Evolutionary conservation across 306 rosid species (phyloP), one percentile per base, ranked within the genome.

Genomic region (Trichosanthes cucumerina): DNA sequence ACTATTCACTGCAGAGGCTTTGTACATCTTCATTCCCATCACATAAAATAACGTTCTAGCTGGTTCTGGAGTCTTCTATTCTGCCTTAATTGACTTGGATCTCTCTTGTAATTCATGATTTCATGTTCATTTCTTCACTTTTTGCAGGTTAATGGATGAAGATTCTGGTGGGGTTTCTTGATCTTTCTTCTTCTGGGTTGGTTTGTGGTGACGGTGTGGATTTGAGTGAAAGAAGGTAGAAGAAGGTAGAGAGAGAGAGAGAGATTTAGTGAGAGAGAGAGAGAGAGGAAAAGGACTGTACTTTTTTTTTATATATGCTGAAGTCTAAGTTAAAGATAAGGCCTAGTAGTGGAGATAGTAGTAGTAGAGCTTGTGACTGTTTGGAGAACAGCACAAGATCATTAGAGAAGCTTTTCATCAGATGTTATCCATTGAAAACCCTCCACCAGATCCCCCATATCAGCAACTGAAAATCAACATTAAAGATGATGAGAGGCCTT

Each of bases 351-450:
- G 74, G 85, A 80, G 81, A 39, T 76, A 65, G 87, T 81, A 79
- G 65, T 59, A 53, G 85, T 9, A 77, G 82, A 79, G 80, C 83
- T 86, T 84, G 89, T 82, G 84, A 79, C 86, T 84, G 86, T 82
- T 86, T 81, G 62, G 23, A 60, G 73, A 78, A 86, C 88, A 86
- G 88, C 88, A 73, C 85, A 84, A 84, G 85, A 86, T 76, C 24
- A 76, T n/a, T 70, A 81, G 86, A 76, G 89, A 82, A 82, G 89
- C 74, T 82, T 81, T 84, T 86, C 89, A 65, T 88, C 90, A 88
- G 92, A 88, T 88, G 92, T 88, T 88, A 85, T 86, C 92, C 88
- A 81, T 81, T 84, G 91, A 84, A 82, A 84, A 81, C 58, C 85
- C 78, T 85, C 87, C 86, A 81, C 80, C 89, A 84, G 90, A 88